Evolutionary conservation across 2,329 filamentous ascomycete species (phyloP), one percentile per base, ranked within the genome.

Genomic region (Aschersonia sp.): DNA sequence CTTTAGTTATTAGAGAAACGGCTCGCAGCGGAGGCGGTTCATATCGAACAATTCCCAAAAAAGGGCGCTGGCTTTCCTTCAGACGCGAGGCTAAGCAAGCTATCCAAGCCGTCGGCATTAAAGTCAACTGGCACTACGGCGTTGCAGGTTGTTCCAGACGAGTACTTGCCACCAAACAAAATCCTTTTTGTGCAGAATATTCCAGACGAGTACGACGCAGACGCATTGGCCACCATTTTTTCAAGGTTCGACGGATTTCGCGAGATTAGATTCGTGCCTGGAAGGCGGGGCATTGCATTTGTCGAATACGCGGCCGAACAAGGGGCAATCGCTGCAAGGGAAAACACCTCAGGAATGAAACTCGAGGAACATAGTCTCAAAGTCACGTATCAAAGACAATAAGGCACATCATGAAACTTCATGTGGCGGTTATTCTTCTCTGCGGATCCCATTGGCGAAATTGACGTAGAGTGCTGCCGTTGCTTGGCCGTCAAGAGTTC

Each of bases 131-230:
- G 78, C 49, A 75, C 79, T 5, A 72, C 79, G 11, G 73, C 79
- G 1, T 73, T 82, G 4, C 75, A 84, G 9, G 83, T 88, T 48
- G 82, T 97, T 14, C 88, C 89, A n/a, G 92, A 97, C 75, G 92
- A 98, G 68, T 97, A 95, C 65, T 78, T 97, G 4, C 90, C 90
- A 4, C 90, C 92, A 37, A 97, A 97, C 77, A 96, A 95, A 71
- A 94, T 88, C 55, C 76, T 98, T 37, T 94, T 97, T 68, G 72
- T 97, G 51, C 87, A 94, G 69, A 90, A 97, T 58, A 68, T 98
- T 37, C 89, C 92, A 7, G 86, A 90, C 53, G 85, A 87, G 54
- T 87, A 85, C 66, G 85, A 85, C 63, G 79, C 86, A 58, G 88
- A 94, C 53, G 78, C 75, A 30, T 76, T 98, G 47, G 83, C 81